These are phyloP conservation scores for Rhodotorula graminis DNA, from an alignment of 768 basidiomycete genomes.

Conservation along the genomic window DNA sequence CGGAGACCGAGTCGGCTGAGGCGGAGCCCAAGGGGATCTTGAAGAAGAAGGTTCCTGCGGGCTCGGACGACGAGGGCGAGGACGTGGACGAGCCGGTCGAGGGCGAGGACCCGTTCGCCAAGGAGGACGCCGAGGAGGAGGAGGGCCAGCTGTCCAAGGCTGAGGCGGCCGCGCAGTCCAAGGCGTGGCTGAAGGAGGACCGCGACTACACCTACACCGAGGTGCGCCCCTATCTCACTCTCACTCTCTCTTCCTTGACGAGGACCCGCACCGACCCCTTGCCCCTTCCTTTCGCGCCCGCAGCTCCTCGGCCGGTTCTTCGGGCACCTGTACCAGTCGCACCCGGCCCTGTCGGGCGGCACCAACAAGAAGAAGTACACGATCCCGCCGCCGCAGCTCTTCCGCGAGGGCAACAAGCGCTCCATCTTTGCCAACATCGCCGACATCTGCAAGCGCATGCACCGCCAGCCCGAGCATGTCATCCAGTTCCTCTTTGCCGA, in stretches of 20 bases:
- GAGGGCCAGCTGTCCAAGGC: conserved; percentile 46
- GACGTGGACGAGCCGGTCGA: conserved; percentile 40
- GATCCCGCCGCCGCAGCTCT: conserved; percentile 89
- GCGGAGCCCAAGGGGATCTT: conserved; percentile 50
- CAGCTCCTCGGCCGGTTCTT: conserved; percentile 93
- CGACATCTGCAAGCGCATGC: conserved; percentile 98
- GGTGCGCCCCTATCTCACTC: conserved; percentile 52
- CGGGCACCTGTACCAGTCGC: conserved; percentile 80
- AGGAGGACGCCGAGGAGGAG: conserved; percentile 30
- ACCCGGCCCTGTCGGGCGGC: conserved; percentile 68
- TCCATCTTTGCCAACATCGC: conserved; percentile 93
- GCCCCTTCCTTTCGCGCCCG: neutral
- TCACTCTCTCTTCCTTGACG: too few relatives aligned
- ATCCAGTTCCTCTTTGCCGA: conserved; percentile 96
- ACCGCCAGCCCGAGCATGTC: conserved; percentile 93
- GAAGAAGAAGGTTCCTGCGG: conserved; percentile 57
- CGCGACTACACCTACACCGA: conserved; percentile 95
- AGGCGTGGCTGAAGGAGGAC: conserved; percentile 75
- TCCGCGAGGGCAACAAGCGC: conserved; percentile 95
- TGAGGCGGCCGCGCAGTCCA: conserved; percentile 67
- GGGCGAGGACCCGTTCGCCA: conserved; percentile 43
- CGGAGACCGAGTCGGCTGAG: conserved; percentile 65
- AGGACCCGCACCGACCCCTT: neutral
- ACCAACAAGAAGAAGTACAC: conserved; percentile 84
- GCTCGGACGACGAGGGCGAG: conserved; percentile 41